Evolutionary conservation across 2,329 filamentous ascomycete species (phyloP).

Genomic region (Bipolaris victoriae): DNA sequence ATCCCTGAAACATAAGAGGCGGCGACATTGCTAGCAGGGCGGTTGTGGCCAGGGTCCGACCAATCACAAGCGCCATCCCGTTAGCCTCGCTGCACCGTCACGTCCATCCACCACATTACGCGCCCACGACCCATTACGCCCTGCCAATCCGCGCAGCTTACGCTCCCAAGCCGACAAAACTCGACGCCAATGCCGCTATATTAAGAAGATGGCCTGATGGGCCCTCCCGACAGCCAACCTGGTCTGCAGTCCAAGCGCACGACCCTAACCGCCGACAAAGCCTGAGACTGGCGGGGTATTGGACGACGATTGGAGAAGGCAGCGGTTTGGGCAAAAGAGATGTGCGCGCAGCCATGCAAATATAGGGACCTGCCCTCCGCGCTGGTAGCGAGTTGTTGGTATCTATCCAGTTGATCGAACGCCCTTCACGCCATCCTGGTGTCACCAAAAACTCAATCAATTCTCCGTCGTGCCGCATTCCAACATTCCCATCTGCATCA

Average conservation of each 20-base stretch:
- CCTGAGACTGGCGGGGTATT: conserved; percentile 35
- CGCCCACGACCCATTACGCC: conserved; percentile 32
- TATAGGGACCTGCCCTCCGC: conserved; percentile 42
- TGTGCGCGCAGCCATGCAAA: conserved; percentile 31
- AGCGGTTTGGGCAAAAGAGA: conserved; percentile 32
- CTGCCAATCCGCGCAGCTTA: conserved; percentile 40
- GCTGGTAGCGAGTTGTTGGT: conserved; percentile 35
- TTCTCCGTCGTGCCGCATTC: conserved; percentile 21
- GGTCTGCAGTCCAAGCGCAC: conserved; percentile 32
- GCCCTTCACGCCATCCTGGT: conserved; percentile 39
- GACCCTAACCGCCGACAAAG: conserved; percentile 40
- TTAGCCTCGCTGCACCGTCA: conserved; percentile 39
- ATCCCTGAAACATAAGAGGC: conserved; percentile 36
- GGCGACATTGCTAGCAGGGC: conserved; percentile 33
- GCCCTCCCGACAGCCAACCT: conserved; percentile 29
- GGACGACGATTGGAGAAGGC: conserved; percentile 24
- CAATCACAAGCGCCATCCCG: conserved; percentile 31
- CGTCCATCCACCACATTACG: conserved; percentile 41
- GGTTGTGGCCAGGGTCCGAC: conserved; percentile 29
- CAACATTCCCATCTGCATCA: conserved; percentile 18
- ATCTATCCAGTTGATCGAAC: conserved; percentile 38
- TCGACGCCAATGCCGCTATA: conserved; percentile 39
- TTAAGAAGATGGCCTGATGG: conserved; percentile 34
- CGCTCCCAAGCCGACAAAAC: conserved; percentile 32
- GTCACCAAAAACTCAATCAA: conserved; percentile 33